phyloP scores from a whole-genome alignment of 2,329 filamentous ascomycete species.

The Ceratocystiopsis brevicomis region DNA sequence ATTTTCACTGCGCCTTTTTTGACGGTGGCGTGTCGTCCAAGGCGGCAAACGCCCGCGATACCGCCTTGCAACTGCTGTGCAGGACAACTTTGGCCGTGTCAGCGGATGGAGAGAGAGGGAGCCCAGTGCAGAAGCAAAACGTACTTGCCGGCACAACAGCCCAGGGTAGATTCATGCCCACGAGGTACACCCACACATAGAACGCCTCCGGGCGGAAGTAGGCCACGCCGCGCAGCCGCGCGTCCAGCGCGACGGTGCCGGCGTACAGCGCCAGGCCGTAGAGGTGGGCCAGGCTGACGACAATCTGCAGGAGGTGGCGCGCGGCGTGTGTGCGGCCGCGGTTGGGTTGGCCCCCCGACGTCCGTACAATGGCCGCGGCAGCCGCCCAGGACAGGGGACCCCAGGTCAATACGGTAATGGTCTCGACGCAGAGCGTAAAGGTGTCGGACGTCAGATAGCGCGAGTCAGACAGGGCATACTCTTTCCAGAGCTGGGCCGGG shows the following conservation, averaged over 20 bases:
- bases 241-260: slow-evolving; percentile 33
- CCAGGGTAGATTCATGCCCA: slow-evolving; percentile 43
- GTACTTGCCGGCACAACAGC: slow-evolving; percentile 34
- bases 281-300: slow-evolving; percentile 33
- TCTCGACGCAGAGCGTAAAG: slow-evolving; percentile 77
- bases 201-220: slow-evolving; percentile 39
- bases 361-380: slow-evolving; percentile 24
- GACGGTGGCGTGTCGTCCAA: not conserved
- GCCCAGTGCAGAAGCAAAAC: slow-evolving; percentile 12
- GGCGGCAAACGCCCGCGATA: not conserved
- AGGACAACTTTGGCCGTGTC: slow-evolving; percentile 1
- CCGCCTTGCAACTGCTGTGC: slow-evolving; percentile 1
- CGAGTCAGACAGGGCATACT: slow-evolving; percentile 75
- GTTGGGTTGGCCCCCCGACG: slow-evolving; percentile 11
- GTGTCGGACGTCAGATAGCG: slow-evolving; percentile 66
- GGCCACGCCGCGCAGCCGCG: slow-evolving; percentile 22
- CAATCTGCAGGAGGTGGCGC: slow-evolving; percentile 31
- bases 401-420: slow-evolving; percentile 50
- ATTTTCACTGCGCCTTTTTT: not conserved
- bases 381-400: slow-evolving; percentile 37
- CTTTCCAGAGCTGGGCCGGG: slow-evolving; percentile 80
- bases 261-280: slow-evolving; percentile 48
- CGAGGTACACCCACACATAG: slow-evolving; percentile 47
- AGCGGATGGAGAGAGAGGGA: not conserved
- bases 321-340: slow-evolving; percentile 11